Conservation (phyloP, 495 filamentous ascomycete species). For the Xylaria bambusicola region DNA sequence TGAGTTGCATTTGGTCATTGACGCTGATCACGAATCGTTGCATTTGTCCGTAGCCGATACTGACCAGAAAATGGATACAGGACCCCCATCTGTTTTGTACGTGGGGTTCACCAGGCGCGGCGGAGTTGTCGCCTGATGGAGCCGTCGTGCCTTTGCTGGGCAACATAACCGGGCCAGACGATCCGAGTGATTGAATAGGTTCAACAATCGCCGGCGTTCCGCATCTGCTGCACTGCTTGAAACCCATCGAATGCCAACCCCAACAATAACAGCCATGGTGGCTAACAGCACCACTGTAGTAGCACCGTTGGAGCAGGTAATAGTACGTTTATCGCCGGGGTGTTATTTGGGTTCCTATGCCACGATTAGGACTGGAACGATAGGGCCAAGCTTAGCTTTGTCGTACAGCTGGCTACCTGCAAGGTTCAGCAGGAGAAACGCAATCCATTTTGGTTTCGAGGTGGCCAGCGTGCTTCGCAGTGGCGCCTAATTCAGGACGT, state of each 20-base stretch:
- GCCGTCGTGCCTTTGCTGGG: constrained; percentile 47
- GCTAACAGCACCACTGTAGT: constrained; percentile 32
- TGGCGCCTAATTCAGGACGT: constrained; percentile 26
- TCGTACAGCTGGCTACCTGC: constrained; percentile 64
- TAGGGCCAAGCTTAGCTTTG: constrained; percentile 57
- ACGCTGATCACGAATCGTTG: constrained; percentile 21
- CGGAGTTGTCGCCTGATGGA: constrained; percentile 41
- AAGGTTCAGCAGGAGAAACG: constrained; percentile 72
- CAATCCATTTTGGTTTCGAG: constrained; percentile 46
- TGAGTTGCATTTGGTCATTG: constrained; percentile 34
- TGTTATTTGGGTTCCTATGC: constrained; percentile 62
- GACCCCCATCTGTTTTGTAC: constrained; percentile 61
- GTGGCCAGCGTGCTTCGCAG: constrained; percentile 25
- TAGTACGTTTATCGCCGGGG: constrained; percentile 73
- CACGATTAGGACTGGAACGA: constrained; percentile 54
- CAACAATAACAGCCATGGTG: constrained; percentile 12
- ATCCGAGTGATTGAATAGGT: constrained; percentile 65
- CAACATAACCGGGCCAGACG: constrained; percentile 40
- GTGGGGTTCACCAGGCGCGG: constrained; percentile 66
- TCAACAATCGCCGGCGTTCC: constrained; percentile 14
- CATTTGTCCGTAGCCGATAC: constrained; percentile 24
- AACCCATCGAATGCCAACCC: constrained; percentile 6
- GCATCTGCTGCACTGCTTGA: constrained; percentile 5
- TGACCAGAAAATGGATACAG: constrained; percentile 43
- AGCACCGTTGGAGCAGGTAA: constrained; percentile 74